Base-by-base conservation (phyloP, 1,284 basidiomycete species). In the Ustilago sp. region DNA sequence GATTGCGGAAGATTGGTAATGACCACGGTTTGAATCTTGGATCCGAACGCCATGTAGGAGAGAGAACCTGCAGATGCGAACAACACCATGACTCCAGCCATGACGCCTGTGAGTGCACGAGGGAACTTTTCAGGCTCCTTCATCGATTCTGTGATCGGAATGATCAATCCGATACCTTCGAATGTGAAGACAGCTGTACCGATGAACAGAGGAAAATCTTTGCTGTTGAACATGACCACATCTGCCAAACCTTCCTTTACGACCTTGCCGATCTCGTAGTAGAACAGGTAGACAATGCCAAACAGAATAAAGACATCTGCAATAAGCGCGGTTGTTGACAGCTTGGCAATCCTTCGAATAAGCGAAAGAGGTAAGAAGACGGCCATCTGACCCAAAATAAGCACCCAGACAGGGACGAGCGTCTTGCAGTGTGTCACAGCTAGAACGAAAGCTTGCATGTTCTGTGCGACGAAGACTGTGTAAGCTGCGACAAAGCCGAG, bases 111-210 rank as follows among this genome's bases (percentile, higher is more conserved):
- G 41, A 99, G 87, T 0, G 93, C 94, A 50, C 87, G 88, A 2
- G 96, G 95, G 89, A 99, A 98, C 87, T 94, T 94, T 81, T 91
- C 91, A 2, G 97, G 97, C 86, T 98, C 83, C 63, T 80, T 80
- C 96, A 99, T 99, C 6, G 94, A 91, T 85, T 99, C 95, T 8
- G 94, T 95, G 80, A 99, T 98, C 12, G 97, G 96, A 77, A 99
- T 94, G 73, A 99, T 93, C 86, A 99, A 88, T 55, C 97, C 96
- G 78, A 99, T 94, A 17, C 96, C 96, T 87, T 99, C 97, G 79
- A 99, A 99, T 0, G 97, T 95, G 86, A 98, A 99, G 28, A 99
- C 96, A 4, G 96, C 96, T 17, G 97, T 98, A 31, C 94, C 97
- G 74, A 99, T 93, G 71, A 99, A 90, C 23, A 99, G 88, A 0